These are phyloP conservation scores for Alternaria postmessia DNA, from an alignment of 2,329 filamentous ascomycete species.

Conservation along the genomic window DNA sequence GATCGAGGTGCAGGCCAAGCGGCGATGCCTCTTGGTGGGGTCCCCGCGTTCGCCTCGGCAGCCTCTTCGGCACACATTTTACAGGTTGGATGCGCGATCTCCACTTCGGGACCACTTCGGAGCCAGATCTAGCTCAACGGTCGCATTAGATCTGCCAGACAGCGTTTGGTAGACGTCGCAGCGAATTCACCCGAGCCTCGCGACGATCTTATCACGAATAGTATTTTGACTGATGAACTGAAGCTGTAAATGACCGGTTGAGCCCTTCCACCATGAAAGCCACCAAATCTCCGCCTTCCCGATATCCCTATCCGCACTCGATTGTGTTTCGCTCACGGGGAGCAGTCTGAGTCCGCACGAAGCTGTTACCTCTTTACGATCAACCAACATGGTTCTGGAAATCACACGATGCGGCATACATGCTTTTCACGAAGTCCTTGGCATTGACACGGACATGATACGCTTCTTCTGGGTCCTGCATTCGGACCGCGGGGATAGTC, in stretches of 20 bases:
- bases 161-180: neutral
- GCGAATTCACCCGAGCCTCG: neutral
- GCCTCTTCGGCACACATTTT: neutral
- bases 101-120: conserved; percentile 1
- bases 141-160: neutral
- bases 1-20: neutral
- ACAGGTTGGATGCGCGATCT: neutral
- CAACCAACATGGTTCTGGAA: conserved; percentile 29
- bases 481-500: conserved; percentile 37
- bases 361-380: neutral
- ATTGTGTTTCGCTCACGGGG: neutral
- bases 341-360: neutral
- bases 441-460: conserved; percentile 52
- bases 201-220: neutral
- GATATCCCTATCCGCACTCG: neutral
- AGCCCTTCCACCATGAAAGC: neutral
- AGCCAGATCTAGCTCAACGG: neutral
- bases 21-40: neutral
- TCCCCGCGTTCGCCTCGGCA: neutral
- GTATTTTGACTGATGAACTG: neutral
- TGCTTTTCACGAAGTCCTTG: conserved; percentile 51
- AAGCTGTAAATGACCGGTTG: neutral
- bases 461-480: conserved; percentile 49
- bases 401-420: conserved; percentile 51
- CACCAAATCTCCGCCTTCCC: conserved; percentile 1